Base-by-base conservation (phyloP, 176 grass and related monocot species). In the Coix lacrymajobi region DNA sequence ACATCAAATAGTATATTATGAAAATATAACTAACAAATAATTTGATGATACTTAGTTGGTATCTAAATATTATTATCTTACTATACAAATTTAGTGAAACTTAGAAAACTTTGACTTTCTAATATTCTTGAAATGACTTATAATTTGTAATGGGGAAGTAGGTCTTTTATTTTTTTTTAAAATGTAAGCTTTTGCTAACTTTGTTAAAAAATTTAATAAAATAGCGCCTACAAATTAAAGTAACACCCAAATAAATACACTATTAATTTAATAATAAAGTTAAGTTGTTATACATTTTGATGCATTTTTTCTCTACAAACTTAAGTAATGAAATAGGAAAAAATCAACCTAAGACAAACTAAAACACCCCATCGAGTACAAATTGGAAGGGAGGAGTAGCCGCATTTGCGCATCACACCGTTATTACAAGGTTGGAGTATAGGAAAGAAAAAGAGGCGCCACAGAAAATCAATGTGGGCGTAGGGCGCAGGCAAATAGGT, bases 391-490 rank as follows among this genome's bases (percentile, higher is more conserved):
- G 52, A 20, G 49, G 49, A 52, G 49, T 52, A 52, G 3, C 48
- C 48, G 2, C 48, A 51, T 51, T 17, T 31, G 44, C 1, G 44
- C 3, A 51, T 16, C 71, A 13, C 44, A 52, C 45, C 29, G 30
- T 34, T 30, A 74, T 54, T 52, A 52, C 28, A 5, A 29, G 54
- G 22, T 14, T 16, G 8, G 8, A 32, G 43, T 31, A 51, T 31
- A 51, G 7, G 28, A 31, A 73, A 73, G 71, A 73, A 49, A 51
- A 49, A 51, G 28, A 73, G 8, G 28, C 33, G 71, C 71, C 71
- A 22, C 71, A 74, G 45, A 44, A 78, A 78, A 78, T 78, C 76
- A 78, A 32, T 45, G 76, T 30, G 76, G 44, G 28, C 44, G 28
- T 33, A 52, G 44, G 44, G 76, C 36, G 25, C 45, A 64, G 58